phyloP scores from a whole-genome alignment of 805 yeast genomes.

The Ogataea wickerhamii region DNA sequence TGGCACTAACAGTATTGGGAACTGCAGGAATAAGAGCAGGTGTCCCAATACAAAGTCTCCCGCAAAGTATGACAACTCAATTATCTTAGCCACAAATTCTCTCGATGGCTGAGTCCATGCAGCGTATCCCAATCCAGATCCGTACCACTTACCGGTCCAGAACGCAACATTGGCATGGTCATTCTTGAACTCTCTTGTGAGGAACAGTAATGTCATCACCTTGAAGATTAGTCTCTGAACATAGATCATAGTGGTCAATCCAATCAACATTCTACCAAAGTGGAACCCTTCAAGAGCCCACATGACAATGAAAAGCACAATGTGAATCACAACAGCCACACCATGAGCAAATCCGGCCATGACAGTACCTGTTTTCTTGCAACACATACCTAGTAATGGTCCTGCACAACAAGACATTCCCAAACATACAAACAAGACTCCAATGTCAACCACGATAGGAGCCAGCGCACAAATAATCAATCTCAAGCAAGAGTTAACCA shows the following conservation, averaged over 20 bases:
- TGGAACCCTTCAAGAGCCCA: conserved; percentile 96
- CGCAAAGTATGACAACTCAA: conserved; percentile 92
- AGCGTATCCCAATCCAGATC: conserved; percentile 86
- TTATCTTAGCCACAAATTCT: conserved; percentile 90
- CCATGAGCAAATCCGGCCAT: conserved; percentile 97
- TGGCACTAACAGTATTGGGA: conserved; percentile 84
- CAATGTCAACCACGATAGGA: conserved; percentile 88
- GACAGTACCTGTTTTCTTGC: conserved; percentile 95
- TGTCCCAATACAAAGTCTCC: conserved; percentile 97
- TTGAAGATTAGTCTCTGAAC: conserved; percentile 86
- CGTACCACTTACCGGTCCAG: conserved; percentile 99
- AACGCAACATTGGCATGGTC: conserved; percentile 95
- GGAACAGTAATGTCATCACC: conserved; percentile 67
- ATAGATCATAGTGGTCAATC: conserved; percentile 78
- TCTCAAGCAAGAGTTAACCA: conserved; percentile 70
- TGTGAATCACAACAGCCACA: conserved; percentile 82
- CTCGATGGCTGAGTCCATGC: conserved; percentile 95
- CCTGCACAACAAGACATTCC: conserved; percentile 96
- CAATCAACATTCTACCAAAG: conserved; percentile 82
- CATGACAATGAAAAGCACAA: conserved; percentile 87
- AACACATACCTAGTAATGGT: conserved; percentile 89
- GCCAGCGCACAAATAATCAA: conserved; percentile 77
- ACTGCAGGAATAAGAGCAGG: conserved; percentile 77
- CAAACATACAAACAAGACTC: conserved; percentile 72
- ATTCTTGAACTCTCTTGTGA: conserved; percentile 95